These are phyloP conservation scores for Stephania japonica DNA, from an alignment of 164 flowering plant genomes.

Conservation along the genomic window DNA sequence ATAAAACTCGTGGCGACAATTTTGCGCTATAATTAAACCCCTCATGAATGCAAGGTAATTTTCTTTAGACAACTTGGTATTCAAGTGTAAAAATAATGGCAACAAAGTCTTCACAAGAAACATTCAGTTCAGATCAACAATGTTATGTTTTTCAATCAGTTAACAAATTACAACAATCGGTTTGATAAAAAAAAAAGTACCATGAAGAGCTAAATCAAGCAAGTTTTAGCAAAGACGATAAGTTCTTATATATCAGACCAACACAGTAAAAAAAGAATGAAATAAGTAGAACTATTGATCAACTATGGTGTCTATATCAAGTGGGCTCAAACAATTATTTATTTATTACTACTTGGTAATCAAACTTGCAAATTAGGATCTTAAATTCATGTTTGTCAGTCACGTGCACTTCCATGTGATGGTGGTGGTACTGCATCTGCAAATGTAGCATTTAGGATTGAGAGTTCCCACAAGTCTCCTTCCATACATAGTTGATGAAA, in stretches of 20 bases:
- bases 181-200: not conserved
- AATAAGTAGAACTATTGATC: not conserved
- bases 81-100: not conserved
- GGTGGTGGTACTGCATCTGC: constrained; percentile 8
- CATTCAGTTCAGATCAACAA: not conserved
- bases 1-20: not conserved
- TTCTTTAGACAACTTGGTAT: not conserved
- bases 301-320: not conserved
- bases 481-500: not conserved
- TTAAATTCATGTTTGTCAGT: constrained; percentile 7
- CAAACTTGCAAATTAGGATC: not conserved
- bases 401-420: constrained; percentile 10
- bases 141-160: too few species aligned
- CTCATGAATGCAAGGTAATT: not conserved
- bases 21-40: not conserved
- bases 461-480: not conserved
- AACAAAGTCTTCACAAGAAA: not conserved
- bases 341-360: not conserved
- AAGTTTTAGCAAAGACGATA: not conserved
- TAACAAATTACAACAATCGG: too few species aligned
- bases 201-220: not conserved
- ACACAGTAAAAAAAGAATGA: not conserved
- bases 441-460: not conserved
- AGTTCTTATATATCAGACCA: not conserved
- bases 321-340: not conserved